Percentiles rank a stretch among this genome's conserved stretches.
phyloP scores from a whole-genome alignment of 495 filamentous ascomycete species.

The Pyrenula aspistea region DNA sequence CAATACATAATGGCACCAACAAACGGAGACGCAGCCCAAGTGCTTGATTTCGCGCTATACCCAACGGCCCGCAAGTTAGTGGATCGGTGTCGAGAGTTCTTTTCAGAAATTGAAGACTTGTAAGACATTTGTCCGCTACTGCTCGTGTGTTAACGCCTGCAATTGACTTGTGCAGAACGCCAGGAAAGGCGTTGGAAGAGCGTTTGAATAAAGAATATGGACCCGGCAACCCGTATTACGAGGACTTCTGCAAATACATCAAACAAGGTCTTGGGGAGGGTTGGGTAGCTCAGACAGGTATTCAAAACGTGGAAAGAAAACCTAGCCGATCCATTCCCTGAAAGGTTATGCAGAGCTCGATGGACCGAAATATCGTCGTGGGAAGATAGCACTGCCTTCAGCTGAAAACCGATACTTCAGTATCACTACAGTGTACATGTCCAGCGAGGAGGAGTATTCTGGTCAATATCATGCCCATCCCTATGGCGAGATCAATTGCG shows the following conservation, averaged over 20 bases:
- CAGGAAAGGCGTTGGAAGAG: slow-evolving; percentile 27
- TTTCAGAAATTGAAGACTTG: slow-evolving; percentile 28
- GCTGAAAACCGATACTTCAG: slow-evolving; percentile 28
- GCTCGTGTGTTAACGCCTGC: not conserved
- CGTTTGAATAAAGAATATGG: slow-evolving; percentile 28
- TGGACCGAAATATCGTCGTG: slow-evolving; percentile 29
- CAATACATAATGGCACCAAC: not conserved
- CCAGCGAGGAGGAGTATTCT: slow-evolving; percentile 22
- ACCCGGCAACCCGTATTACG: slow-evolving; percentile 26
- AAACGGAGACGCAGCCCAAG: not conserved
- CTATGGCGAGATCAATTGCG: slow-evolving; percentile 37
- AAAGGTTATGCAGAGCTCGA: too few relatives aligned
- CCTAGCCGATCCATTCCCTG: too few relatives aligned
- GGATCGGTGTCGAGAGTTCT: slow-evolving; percentile 22
- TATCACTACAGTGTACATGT: slow-evolving; percentile 39
- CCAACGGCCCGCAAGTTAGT: slow-evolving; percentile 28
- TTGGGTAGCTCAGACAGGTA: slow-evolving; percentile 24
- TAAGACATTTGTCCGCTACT: slow-evolving; percentile 5
- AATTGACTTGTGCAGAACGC: slow-evolving; percentile 19
- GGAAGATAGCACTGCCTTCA: slow-evolving; percentile 23
- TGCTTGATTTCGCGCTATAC: slow-evolving; percentile 3
- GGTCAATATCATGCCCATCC: slow-evolving; percentile 36
- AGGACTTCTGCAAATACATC: slow-evolving; percentile 25
- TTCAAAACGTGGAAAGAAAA: too few relatives aligned
- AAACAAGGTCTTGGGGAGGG: slow-evolving; percentile 28